Conservation (phyloP, 2,329 filamentous ascomycete species). For the Xylariaceae sp. region DNA sequence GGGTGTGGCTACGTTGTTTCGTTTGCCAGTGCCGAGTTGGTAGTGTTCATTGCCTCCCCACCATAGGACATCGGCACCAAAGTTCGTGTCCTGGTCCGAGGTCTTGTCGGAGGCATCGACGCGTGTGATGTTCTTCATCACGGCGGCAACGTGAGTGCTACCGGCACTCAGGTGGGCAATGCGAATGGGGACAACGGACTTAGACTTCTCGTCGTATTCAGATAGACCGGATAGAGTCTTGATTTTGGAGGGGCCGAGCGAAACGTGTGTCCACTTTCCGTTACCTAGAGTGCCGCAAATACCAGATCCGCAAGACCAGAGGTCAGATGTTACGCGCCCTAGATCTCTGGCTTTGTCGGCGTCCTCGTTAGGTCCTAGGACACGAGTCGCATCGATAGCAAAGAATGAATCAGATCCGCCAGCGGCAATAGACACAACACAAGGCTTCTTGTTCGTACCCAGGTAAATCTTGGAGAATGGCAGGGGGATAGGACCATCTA, state of each 20-base stretch:
- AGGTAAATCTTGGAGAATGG: constrained; percentile 68
- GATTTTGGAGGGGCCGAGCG: constrained; percentile 70
- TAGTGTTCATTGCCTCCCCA: constrained; percentile 95
- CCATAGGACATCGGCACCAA: constrained; percentile 82
- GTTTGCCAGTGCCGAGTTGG: constrained; percentile 86
- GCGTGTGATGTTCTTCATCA: constrained; percentile 75
- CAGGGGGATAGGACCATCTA: constrained; percentile 67
- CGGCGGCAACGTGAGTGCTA: constrained; percentile 71
- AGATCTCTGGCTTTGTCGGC: constrained; percentile 37
- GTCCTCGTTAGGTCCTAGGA: constrained; percentile 40
- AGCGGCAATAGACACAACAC: constrained; percentile 73
- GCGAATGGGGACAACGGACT: constrained; percentile 69
- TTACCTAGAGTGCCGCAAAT: constrained; percentile 79
- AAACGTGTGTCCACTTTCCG: constrained; percentile 84
- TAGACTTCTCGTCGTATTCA: constrained; percentile 75
- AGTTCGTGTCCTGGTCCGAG: constrained; percentile 70
- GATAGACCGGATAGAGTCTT: constrained; percentile 76
- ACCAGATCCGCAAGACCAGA: constrained; percentile 82
- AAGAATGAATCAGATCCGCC: constrained; percentile 87
- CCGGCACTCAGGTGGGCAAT: constrained; percentile 70
- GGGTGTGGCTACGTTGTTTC: constrained; percentile 72
- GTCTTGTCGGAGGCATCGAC: constrained; percentile 48
- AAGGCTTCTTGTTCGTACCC: constrained; percentile 56
- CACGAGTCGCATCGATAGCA: constrained; percentile 67
- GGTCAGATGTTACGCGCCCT: constrained; percentile 63